Evolutionary conservation across 2,329 filamentous ascomycete genomes (phyloP), one percentile per base, ranked within the genome.

Genomic region (Colletotrichum simmondsii): DNA sequence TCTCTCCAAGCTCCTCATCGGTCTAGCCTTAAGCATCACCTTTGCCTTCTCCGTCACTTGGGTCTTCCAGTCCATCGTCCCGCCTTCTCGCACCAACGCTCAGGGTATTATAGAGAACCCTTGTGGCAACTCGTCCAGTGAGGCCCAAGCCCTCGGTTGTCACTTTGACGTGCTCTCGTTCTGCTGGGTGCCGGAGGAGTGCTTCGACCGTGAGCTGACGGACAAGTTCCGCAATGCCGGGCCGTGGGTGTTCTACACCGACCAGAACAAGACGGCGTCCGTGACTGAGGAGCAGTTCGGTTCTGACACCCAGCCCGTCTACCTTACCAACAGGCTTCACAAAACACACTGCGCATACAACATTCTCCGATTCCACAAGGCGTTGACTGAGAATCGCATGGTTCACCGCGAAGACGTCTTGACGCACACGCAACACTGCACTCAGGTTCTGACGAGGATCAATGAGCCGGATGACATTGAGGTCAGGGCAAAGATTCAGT

Each of bases 401-500:
- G 59, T 62, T 5, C 59, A 62, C 59, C 32, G 32, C 12, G 59
- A 62, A 30, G 59, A 62, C 35, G 59, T 62, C 35, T 62, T 62
- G 37, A 62, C 59, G 59, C 59, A 62, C 59, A 62, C 59, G 14
- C 12, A 49, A 8, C 59, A 62, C n/a, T 62, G 59, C n/a, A 52
- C 59, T 12, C 22, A 62, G 24, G 59, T 62, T 49, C 22, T 32
- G 5, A 56, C 30, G 19, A 19, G 28, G n/a, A 8, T 24, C 6
- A 59, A 59, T 22, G n/a, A 59, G 22, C 56, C 30, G 30, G 30
- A 59, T 7, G 30, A 59, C 6, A 59, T 59, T 19, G 30, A 59
- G 19, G 56, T 59, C 2, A 59, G 56, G 8, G 56, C 30, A 35
- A 22, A 35, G 32, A 59, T 59, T 14, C 30, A 59, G 56, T 59